Base-by-base conservation (phyloP, 257 asterid species). In the Solanum chmielewskii region DNA sequence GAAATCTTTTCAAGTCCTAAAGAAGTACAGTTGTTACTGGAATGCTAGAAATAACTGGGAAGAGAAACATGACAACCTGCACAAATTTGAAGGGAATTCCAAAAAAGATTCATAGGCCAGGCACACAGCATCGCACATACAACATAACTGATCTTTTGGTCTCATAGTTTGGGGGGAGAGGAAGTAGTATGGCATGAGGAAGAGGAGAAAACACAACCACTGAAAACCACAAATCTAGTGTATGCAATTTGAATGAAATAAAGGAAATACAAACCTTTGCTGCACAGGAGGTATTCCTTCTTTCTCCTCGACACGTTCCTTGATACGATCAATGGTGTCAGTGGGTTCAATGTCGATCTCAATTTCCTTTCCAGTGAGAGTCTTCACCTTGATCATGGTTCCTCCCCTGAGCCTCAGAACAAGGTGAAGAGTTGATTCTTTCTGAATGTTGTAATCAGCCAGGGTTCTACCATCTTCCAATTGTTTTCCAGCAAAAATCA, bases 291-390 rank as follows among this genome's bases (percentile, higher is more conserved):
- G 98, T 33, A 94, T 94, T 84, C 98, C 98, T 89, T 93, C 98
- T 86, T 94, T 94, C 94, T 94, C 98, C 91, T 93, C 95, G 39
- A 93, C 94, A 70, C 95, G 92, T 88, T 93, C 98, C 92, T 94
- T 94, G 33, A 94, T 91, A 85, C 95, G 89, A 85, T 93, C 95
- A 66, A 94, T 92, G 70, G 98, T 94, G 86, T 94, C 96, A n/a
- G 88, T 92, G 16, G 93, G 98, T 89, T 94, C 98, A 31, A 94
- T 92, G 74, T 94, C 97, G 10, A 92, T 92, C 87, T 93, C 96
- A 73, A 92, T 93, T 88, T 94, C 96, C 87, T 94, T 93, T 41
- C 97, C 96, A 27, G 95, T 91, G 80, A 94, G 94, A 86, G 95
- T 94, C 86, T 94, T 93, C 52, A 94, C 96, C 92, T 94, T 94